Conservation (phyloP, 2,329 filamentous ascomycete species). For the Pseudocercospora crystallina region DNA sequence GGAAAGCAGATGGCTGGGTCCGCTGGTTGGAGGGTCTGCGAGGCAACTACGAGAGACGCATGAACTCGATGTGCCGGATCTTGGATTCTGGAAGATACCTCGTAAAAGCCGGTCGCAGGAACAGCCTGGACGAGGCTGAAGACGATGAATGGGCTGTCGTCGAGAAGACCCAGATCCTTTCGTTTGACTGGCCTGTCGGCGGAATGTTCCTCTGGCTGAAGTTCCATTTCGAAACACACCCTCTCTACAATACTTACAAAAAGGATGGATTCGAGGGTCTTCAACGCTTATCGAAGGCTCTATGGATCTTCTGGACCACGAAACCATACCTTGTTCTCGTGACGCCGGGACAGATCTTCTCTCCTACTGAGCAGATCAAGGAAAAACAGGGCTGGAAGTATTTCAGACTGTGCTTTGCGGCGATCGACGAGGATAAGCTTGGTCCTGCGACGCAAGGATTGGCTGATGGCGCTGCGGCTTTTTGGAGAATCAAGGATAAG, state of each 20-base stretch:
- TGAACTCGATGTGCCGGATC: constrained; percentile 73
- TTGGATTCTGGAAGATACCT: constrained; percentile 68
- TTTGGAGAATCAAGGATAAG: constrained; percentile 73
- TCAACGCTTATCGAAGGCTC: constrained; percentile 59
- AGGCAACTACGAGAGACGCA: constrained; percentile 79
- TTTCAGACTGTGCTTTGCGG: constrained; percentile 80
- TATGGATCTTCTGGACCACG: constrained; percentile 70
- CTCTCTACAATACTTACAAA: constrained; percentile 60
- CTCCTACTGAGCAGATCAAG: constrained; percentile 61
- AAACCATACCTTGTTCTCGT: constrained; percentile 70
- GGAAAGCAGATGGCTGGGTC: constrained; percentile 84
- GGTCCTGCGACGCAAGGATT: constrained; percentile 63
- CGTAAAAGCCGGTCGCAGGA: constrained; percentile 59
- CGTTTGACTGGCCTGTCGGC: constrained; percentile 76
- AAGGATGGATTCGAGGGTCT: constrained; percentile 39
- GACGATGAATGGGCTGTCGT: constrained; percentile 70
- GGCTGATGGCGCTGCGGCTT: constrained; percentile 66
- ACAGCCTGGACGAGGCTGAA: constrained; percentile 30
- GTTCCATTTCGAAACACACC: constrained; percentile 70
- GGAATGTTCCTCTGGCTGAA: constrained; percentile 92
- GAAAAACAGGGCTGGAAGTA: constrained; percentile 66
- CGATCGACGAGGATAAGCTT: constrained; percentile 71
- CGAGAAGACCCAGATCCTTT: constrained; percentile 70
- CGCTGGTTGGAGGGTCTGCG: constrained; percentile 85
- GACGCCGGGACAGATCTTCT: constrained; percentile 72